Evolutionary conservation across 192 early-diverging fungal species (phyloP), one percentile per base, ranked within the genome.

Genomic region (Coemansia sp.): DNA sequence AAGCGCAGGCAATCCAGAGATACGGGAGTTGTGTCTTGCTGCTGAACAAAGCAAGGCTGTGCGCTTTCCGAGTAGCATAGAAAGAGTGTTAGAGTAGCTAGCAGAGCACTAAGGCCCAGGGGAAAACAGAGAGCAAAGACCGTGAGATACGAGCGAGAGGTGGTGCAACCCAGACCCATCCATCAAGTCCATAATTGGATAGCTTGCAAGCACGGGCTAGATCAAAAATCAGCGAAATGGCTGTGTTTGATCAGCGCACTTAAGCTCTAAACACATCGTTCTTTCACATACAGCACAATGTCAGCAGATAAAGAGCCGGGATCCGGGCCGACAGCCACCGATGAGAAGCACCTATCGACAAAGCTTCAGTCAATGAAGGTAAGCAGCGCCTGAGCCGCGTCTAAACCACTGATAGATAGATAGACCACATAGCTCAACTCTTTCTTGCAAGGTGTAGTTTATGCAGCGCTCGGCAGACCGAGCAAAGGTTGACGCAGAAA

Each of bases 381-480:
- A 62, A 10, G 59, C 14, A 36, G 10, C 21, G 14, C 33, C 14
- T 26, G 38, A 40, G 28, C 10, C 31, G 5, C 28, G 43, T 26
- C 10, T 45, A 43, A 35, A 43, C 28, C 26, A 20, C 20, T 18
- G 9, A 18, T 21, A 18, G 2, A 20, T 45, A 8, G 9, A 18
- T 21, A 18, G 2, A 3, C 7, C 9, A 45, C 18, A 45, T 10
- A 24, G 24, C 51, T 51, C 48, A 51, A 51, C 48, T 26, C 16
- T 58, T 4, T 36, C 5, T 57, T 9, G 16, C 18, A 6, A 20
- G 3, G 34, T 66, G 59, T 69, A 79, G 73, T 81, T 81, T 68
- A 81, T 81, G 78, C 66, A 69, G 66, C 78, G 78, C 46, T 74
- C 73, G 8, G 73, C 63, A 23, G 78, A 75, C 13, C 62, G 35